Percentiles rank a stretch among this genome's conserved stretches.
These are phyloP conservation scores for Lentinus brumalis DNA, from an alignment of 768 basidiomycete genomes.

Conservation along the genomic window DNA sequence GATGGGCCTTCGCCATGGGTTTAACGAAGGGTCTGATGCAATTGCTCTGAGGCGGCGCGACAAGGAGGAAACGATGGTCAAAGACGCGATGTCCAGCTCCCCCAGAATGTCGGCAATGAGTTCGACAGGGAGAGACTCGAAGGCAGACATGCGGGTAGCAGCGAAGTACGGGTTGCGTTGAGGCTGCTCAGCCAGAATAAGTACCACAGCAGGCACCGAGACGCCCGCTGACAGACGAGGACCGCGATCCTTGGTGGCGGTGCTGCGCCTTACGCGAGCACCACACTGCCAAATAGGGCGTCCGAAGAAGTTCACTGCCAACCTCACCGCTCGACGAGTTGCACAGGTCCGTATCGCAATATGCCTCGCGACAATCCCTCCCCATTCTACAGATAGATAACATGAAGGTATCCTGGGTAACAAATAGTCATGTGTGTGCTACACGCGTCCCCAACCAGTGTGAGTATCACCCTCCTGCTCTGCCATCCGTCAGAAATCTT, in stretches of 20 bases:
- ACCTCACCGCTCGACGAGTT: background rate
- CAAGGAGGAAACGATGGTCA: constrained; percentile 59
- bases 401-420: background rate
- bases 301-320: background rate
- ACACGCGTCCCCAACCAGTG: background rate
- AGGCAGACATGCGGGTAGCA: constrained; percentile 3
- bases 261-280: constrained; percentile 10
- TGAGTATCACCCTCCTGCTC: constrained; percentile 1
- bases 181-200: background rate
- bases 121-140: constrained; percentile 71
- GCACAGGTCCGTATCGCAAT: background rate
- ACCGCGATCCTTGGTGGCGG: constrained; percentile 12
- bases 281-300: background rate
- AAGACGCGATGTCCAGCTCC: constrained; percentile 64
- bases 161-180: background rate
- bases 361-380: background rate
- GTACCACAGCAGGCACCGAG: background rate
- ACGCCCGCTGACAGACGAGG: constrained; percentile 5
- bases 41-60: constrained; percentile 60
- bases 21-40: constrained; percentile 63
- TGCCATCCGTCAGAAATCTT: constrained; percentile 40
- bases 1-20: constrained; percentile 78
- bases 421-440: constrained; percentile 10
- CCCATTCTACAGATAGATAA: background rate
- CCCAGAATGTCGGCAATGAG: constrained; percentile 71